phyloP scores from a whole-genome alignment of 2,329 filamentous ascomycete species.

The Colletotrichum trifolii region DNA sequence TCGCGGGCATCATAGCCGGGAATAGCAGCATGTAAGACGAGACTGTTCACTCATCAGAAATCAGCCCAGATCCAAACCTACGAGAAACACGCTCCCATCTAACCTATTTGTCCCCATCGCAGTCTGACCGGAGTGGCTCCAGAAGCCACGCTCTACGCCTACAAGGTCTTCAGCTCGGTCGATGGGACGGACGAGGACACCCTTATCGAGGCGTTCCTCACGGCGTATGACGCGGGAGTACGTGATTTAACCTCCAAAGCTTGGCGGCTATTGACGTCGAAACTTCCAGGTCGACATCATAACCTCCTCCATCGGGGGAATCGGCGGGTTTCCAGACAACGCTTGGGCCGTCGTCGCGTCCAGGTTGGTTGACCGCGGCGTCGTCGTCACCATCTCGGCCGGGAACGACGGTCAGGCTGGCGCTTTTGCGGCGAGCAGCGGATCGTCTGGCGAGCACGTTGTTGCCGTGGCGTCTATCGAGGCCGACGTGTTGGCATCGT shows the following conservation, averaged over 20 bases:
- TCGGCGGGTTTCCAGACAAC: constrained; percentile 37
- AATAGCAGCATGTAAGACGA: constrained; percentile 26
- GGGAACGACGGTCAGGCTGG: constrained; percentile 58
- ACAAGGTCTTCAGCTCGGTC: constrained; percentile 29
- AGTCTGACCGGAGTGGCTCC: constrained; percentile 30
- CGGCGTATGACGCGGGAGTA: constrained; percentile 32
- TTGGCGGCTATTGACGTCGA: background rate
- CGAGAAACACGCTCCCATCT: background rate
- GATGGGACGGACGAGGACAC: constrained; percentile 35
- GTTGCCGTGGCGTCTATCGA: constrained; percentile 57
- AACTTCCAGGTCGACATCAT: constrained; percentile 40
- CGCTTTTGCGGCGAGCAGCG: constrained; percentile 52
- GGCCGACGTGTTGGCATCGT: constrained; percentile 32
- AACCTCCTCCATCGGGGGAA: constrained; percentile 39
- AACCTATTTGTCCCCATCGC: background rate
- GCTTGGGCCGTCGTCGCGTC: constrained; percentile 50
- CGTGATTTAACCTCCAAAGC: background rate
- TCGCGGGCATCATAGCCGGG: constrained; percentile 44
- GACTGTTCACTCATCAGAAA: background rate
- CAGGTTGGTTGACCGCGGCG: constrained; percentile 55
- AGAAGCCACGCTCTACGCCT: constrained; percentile 28
- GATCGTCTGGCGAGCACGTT: constrained; percentile 53
- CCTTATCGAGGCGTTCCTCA: constrained; percentile 32
- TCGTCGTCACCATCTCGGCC: constrained; percentile 53
- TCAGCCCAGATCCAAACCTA: background rate